phyloP scores from a whole-genome alignment of 164 flowering plant genomes.

The Vitis labrusca region DNA sequence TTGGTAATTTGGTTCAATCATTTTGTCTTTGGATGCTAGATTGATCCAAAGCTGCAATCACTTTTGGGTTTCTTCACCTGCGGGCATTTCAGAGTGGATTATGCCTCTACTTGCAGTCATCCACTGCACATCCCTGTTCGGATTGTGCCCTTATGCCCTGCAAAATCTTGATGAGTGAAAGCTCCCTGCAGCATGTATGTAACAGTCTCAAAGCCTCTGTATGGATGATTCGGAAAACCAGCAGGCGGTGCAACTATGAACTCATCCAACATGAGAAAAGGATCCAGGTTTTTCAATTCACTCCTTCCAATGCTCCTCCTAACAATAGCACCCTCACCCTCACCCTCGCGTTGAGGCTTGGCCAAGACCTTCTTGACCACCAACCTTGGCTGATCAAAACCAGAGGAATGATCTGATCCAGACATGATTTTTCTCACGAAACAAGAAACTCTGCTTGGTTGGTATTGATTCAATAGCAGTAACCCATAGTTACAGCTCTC shows the following conservation, averaged over 20 bases:
- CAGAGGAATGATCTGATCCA: constrained; percentile 23
- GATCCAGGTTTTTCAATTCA: constrained; percentile 74
- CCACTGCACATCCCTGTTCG: constrained; percentile 77
- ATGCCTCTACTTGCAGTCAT: constrained; percentile 98
- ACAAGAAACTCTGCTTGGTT: background rate
- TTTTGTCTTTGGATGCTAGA: constrained; percentile 77
- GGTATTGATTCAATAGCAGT: background rate
- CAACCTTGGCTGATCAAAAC: constrained; percentile 37
- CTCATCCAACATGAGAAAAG: constrained; percentile 83
- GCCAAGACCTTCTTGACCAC: constrained; percentile 56
- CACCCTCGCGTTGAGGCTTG: constrained; percentile 61
- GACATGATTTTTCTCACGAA: constrained; percentile 36
- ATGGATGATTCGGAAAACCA: constrained; percentile 95
- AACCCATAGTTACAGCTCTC: no score
- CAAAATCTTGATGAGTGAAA: constrained; percentile 84
- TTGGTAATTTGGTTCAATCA: constrained; percentile 85
- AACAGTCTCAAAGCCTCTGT: constrained; percentile 92
- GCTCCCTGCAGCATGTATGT: constrained; percentile 90
- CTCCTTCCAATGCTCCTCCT: constrained; percentile 76
- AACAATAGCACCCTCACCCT: constrained; percentile 53
- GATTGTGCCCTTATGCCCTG: constrained; percentile 84
- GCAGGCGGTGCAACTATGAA: constrained; percentile 83
- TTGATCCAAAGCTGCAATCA: constrained; percentile 93
- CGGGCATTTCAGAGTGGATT: constrained; percentile 93
- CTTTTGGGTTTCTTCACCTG: constrained; percentile 56